Evolutionary conservation across 495 filamentous ascomycete species (phyloP).

Genomic region (Penicillium waksmanii): DNA sequence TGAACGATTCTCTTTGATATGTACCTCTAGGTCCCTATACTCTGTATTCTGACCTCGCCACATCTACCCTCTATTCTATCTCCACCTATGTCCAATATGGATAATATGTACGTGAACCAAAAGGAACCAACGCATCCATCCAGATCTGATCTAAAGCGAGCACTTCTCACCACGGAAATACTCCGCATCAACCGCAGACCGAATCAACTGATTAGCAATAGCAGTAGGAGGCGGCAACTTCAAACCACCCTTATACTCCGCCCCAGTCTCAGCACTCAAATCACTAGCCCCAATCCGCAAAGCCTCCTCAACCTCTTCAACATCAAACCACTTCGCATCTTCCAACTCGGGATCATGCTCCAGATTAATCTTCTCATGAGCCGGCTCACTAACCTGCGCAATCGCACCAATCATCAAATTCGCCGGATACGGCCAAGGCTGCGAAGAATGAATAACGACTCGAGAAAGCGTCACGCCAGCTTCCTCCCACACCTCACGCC

Average conservation of each 20-base stretch:
- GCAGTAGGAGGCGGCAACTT: slow-evolving; percentile 75
- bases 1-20: not conserved
- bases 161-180: slow-evolving; percentile 44
- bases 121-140: not conserved
- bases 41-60: not conserved
- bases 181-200: slow-evolving; percentile 52
- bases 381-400: slow-evolving; percentile 75
- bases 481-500: slow-evolving; percentile 96
- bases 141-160: slow-evolving; percentile 34
- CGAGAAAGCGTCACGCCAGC: slow-evolving; percentile 81
- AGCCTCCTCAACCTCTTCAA: slow-evolving; percentile 64
- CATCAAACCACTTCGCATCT: slow-evolving; percentile 80
- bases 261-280: slow-evolving; percentile 63
- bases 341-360: slow-evolving; percentile 90
- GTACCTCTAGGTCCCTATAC: not conserved
- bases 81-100: not conserved
- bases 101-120: slow-evolving; percentile 6
- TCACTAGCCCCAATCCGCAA: slow-evolving; percentile 62
- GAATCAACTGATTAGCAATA: slow-evolving; percentile 76
- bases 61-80: slow-evolving; percentile 11
- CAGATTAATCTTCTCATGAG: slow-evolving; percentile 78
- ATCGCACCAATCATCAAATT: slow-evolving; percentile 95
- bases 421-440: slow-evolving; percentile 89
- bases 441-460: slow-evolving; percentile 89
- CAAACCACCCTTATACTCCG: slow-evolving; percentile 71